Conservation (phyloP, 2,329 filamentous ascomycete genomes). For the Lachnellula subtilissima region DNA sequence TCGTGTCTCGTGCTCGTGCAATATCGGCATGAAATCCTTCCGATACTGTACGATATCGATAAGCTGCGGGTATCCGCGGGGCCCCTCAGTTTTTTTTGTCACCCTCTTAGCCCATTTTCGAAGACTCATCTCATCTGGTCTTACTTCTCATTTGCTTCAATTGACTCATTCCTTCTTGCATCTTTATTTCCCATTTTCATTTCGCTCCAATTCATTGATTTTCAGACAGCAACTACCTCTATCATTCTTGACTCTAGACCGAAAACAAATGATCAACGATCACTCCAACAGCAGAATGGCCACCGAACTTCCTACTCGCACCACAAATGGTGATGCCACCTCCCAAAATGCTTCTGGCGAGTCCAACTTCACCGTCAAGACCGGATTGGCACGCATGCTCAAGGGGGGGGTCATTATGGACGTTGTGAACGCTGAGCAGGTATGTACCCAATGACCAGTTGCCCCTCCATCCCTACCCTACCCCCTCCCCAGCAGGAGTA, state of each 20-base stretch:
- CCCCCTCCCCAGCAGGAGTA: not conserved
- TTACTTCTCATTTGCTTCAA: not conserved
- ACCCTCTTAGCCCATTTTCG: not conserved
- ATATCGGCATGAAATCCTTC: not conserved
- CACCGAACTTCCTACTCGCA: constrained; percentile 40
- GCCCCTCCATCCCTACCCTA: not conserved
- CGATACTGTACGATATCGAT: not conserved
- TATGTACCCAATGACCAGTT: constrained; percentile 30
- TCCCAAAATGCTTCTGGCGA: constrained; percentile 19
- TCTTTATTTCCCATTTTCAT: not conserved
- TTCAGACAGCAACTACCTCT: no score
- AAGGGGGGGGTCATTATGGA: constrained; percentile 99
- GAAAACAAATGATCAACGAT: constrained; percentile 22
- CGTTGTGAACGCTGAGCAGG: constrained; percentile 84
- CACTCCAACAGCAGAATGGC: constrained; percentile 24
- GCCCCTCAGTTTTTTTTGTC: not conserved
- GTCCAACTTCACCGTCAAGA: constrained; percentile 77
- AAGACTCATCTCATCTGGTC: constrained; percentile 1
- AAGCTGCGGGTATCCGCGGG: not conserved
- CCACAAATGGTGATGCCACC: constrained; percentile 21
- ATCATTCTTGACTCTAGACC: no score
- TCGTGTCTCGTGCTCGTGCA: no score
- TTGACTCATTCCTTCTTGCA: not conserved
- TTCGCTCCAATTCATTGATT: no score
- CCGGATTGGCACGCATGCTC: constrained; percentile 93